Percentiles rank a stretch among this genome's conserved stretches.
phyloP scores from a whole-genome alignment of 305 asterid genomes.

The Petunia hybrid region DNA sequence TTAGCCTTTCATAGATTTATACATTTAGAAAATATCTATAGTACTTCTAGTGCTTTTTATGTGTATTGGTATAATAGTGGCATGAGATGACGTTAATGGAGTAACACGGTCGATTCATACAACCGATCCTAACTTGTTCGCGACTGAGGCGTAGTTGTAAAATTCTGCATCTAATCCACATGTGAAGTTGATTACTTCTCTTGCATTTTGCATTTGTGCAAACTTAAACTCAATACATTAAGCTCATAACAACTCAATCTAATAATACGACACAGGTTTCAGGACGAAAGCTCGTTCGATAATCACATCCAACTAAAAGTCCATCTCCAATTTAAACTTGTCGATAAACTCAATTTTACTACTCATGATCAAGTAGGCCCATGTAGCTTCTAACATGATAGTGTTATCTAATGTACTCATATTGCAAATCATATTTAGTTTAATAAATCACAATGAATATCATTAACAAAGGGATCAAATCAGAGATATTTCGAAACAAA shows the following conservation, averaged over 20 bases:
- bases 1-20: too few species aligned
- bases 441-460: conserved; percentile 2
- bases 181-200: not conserved
- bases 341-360: not conserved
- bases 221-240: conserved; percentile 13
- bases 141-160: not conserved
- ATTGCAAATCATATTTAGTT: not conserved
- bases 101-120: too few species aligned
- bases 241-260: not conserved
- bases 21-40: too few species aligned
- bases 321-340: not conserved
- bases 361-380: not conserved
- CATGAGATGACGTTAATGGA: too few species aligned
- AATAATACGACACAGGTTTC: not conserved
- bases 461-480: not conserved
- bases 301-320: conserved; percentile 5
- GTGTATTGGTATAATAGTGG: too few species aligned
- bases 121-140: too few species aligned
- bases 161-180: conserved; percentile 18
- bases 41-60: too few species aligned
- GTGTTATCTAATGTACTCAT: not conserved
- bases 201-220: not conserved
- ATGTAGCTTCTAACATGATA: not conserved
- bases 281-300: not conserved
- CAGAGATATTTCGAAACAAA: not conserved